These are phyloP conservation scores for Ensete glaucum DNA, from an alignment of 176 grass and related monocot species.

Conservation along the genomic window DNA sequence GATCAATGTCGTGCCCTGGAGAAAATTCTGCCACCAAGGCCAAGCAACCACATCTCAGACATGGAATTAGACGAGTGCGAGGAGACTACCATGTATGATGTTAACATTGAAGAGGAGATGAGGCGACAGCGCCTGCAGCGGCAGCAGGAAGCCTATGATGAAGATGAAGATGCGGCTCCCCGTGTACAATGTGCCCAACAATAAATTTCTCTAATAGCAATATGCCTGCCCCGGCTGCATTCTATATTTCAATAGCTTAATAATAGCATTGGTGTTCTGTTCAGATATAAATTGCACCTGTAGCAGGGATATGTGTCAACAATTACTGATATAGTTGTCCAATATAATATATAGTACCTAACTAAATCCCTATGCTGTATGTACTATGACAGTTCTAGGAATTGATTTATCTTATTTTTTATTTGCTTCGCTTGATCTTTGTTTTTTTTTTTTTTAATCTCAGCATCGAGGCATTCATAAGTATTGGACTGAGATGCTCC, in stretches of 20 bases:
- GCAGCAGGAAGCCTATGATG: constrained; percentile 66
- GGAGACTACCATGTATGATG: constrained; percentile 73
- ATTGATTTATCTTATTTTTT: no score
- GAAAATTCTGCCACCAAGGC: constrained; percentile 49
- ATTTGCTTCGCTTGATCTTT: no score
- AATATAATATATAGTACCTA: no score
- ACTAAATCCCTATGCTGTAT: no score
- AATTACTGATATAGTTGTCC: no score
- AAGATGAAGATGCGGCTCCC: constrained; percentile 51
- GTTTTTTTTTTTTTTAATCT: no score
- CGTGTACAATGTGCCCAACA: constrained; percentile 94
- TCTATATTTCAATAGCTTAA: not conserved
- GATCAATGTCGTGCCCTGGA: constrained; percentile 46
- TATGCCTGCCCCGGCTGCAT: not conserved
- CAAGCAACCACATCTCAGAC: constrained; percentile 28
- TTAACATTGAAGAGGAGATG: constrained; percentile 92
- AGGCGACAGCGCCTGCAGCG: constrained; percentile 53
- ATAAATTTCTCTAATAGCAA: constrained; percentile 11
- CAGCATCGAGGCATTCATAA: no score
- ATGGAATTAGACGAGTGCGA: constrained; percentile 72
- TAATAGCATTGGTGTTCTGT: not conserved
- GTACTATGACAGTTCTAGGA: no score
- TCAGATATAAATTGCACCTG: not conserved
- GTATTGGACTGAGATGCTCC: no score
- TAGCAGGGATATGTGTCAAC: not conserved